Conservation (phyloP, 202 grass and related monocot genomes). For the Setaria viridis region DNA sequence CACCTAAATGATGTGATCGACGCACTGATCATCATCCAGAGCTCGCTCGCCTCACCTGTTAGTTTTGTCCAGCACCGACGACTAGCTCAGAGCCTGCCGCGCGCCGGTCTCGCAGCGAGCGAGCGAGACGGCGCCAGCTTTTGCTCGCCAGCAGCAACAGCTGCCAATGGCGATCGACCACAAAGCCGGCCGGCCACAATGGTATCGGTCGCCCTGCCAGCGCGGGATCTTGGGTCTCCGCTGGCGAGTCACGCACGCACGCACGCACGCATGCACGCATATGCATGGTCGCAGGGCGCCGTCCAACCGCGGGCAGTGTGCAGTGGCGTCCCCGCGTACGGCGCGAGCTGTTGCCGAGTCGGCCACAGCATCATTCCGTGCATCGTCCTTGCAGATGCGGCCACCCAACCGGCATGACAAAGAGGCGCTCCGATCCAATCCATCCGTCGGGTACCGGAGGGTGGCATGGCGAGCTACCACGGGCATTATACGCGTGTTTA, state of each 20-base stretch:
- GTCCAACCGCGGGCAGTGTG: slow-evolving; percentile 11
- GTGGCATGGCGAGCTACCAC: no score
- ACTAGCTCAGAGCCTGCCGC: not conserved
- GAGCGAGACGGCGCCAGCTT: slow-evolving; percentile 34
- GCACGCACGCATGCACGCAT: not conserved
- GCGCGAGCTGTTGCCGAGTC: not conserved
- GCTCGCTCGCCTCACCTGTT: no score
- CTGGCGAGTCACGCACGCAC: slow-evolving; percentile 13
- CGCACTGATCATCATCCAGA: not conserved
- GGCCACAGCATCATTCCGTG: not conserved
- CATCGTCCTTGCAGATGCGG: no score
- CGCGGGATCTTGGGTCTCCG: not conserved
- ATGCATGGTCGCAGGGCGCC: not conserved
- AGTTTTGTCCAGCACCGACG: not conserved
- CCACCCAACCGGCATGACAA: no score
- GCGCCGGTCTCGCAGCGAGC: no score
- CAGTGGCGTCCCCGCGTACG: slow-evolving; percentile 23
- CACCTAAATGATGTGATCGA: not conserved
- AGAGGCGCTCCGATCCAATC: no score
- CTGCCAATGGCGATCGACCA: no score
- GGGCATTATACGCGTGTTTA: not conserved
- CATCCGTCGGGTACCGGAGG: no score
- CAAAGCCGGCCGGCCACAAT: no score
- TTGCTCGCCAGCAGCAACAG: slow-evolving; percentile 12
- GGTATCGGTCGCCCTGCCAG: no score